phyloP scores from a whole-genome alignment of 192 early-diverging fungal species.

The Helicostylum pulchrum region DNA sequence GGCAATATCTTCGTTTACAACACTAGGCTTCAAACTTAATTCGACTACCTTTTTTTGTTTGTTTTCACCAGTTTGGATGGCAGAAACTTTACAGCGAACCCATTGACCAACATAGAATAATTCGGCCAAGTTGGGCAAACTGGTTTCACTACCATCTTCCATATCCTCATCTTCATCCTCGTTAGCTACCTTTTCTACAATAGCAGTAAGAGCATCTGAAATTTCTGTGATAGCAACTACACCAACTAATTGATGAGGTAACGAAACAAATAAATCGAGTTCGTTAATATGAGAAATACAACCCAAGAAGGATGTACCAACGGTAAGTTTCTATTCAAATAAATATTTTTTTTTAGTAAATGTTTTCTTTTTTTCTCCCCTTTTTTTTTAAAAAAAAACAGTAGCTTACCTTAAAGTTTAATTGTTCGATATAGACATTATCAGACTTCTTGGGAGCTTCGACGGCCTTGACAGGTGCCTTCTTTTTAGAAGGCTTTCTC shows the following conservation, averaged over 20 bases:
- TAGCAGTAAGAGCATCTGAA: slow-evolving; percentile 65
- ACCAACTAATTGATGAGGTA: slow-evolving; percentile 85
- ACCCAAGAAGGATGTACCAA: slow-evolving; percentile 75
- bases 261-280: slow-evolving; percentile 75
- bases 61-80: slow-evolving; percentile 27
- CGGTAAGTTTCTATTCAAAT: slow-evolving; percentile 55
- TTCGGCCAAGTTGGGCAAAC: slow-evolving; percentile 62
- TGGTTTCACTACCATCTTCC: slow-evolving; percentile 25
- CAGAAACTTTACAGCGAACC: slow-evolving; percentile 68
- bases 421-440: slow-evolving; percentile 39
- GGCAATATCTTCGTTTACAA: slow-evolving; percentile 71
- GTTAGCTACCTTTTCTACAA: slow-evolving; percentile 65
- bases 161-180: slow-evolving; percentile 55
- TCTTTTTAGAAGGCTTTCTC: slow-evolving; percentile 47
- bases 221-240: slow-evolving; percentile 86
- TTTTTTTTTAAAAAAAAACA: background rate
- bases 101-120: slow-evolving; percentile 84
- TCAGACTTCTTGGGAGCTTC: slow-evolving; percentile 27
- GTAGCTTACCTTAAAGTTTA: slow-evolving; percentile 56
- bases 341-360: background rate
- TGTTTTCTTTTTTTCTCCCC: background rate
- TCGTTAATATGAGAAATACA: slow-evolving; percentile 77
- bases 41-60: slow-evolving; percentile 58
- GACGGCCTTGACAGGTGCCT: slow-evolving; percentile 29
- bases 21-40: slow-evolving; percentile 73